Base-by-base conservation (phyloP, 208 protist genomes). In the Trichomonas gallinae region DNA sequence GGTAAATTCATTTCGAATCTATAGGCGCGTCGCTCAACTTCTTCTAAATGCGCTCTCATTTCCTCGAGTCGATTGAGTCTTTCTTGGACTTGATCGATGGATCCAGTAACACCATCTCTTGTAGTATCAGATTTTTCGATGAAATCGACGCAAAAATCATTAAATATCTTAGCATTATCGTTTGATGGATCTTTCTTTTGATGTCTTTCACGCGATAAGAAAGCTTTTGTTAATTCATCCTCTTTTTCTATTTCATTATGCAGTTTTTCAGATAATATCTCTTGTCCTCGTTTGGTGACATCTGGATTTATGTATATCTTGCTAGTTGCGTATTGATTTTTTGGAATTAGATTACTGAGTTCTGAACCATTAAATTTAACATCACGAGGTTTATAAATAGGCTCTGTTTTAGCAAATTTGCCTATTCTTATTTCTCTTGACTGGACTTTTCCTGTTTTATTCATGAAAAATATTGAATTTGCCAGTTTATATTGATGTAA, bases 1-100 rank as follows among this genome's bases (percentile, higher is more conserved):
- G 87, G 87, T 9, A 93, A 38, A 40, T 51, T 51, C 87, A 93
- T 93, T 93, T 93, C 87, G 38, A 93, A 93, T 51, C 87, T 38
- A 93, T 93, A 93, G 51, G 11, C 15, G 15, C n/a, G 6, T 51
- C 44, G 23, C 38, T 93, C 87, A 38, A 93, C 51, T 93, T 93
- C 87, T 17, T 34, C 44, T 0, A 93, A 40, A 36, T 48, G 44
- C 13, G 1, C 13, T 51, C n/a, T 23, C 13, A 93, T 51, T 34
- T 48, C 40, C 23, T 93, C 87, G 0, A 93, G 17, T 38, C 45
- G 3, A 17, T 4, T 4, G 0, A 93, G 4, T 36, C 87, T 23
- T 8, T 48, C n/a, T 34, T 93, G 44, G 3, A 40, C 44, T 48
- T 51, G 40, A 36, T 34, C 15, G 10, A 93, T 51, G 13, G n/a